These are phyloP conservation scores for Rosa persica DNA, from an alignment of 306 rosid genomes.

Conservation along the genomic window DNA sequence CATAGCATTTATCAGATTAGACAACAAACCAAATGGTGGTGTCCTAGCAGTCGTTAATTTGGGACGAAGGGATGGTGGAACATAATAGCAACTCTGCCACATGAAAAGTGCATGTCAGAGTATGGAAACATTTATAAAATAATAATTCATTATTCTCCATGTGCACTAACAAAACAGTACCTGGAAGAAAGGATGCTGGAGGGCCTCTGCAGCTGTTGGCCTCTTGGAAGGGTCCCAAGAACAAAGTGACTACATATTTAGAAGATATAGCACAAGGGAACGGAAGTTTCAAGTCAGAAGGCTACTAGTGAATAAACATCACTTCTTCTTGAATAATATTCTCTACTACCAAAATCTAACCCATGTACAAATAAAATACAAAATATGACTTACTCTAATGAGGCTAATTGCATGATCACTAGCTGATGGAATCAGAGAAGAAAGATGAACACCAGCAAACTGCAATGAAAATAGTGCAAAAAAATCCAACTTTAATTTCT, in stretches of 20 bases:
- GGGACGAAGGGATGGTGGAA: conserved; percentile 89
- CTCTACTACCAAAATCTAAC: background rate
- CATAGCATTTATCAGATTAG: background rate
- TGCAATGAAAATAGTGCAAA: conserved; percentile 23
- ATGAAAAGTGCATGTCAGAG: conserved; percentile 15
- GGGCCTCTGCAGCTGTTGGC: conserved; percentile 90
- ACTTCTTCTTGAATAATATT: background rate
- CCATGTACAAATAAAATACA: background rate
- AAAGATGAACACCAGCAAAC: conserved; percentile 76
- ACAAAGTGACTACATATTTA: conserved; percentile 68
- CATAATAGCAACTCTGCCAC: conserved; percentile 76
- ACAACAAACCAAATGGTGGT: conserved; percentile 78
- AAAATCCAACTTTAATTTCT: background rate
- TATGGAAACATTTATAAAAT: background rate
- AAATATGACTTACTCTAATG: conserved; percentile 56
- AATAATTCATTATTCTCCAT: background rate
- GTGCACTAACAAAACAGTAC: conserved; percentile 28
- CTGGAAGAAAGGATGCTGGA: conserved; percentile 98
- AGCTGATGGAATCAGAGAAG: conserved; percentile 67
- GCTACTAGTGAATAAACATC: background rate
- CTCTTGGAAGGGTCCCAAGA: conserved; percentile 97
- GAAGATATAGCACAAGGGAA: background rate
- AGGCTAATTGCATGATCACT: conserved; percentile 75
- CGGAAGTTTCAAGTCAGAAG: background rate
- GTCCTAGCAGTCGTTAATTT: conserved; percentile 60